A percentile compares a stretch with the other conserved stretches of the same genome.
phyloP scores from a whole-genome alignment of 1,284 basidiomycete genomes.

The Trametes pubescens region DNA sequence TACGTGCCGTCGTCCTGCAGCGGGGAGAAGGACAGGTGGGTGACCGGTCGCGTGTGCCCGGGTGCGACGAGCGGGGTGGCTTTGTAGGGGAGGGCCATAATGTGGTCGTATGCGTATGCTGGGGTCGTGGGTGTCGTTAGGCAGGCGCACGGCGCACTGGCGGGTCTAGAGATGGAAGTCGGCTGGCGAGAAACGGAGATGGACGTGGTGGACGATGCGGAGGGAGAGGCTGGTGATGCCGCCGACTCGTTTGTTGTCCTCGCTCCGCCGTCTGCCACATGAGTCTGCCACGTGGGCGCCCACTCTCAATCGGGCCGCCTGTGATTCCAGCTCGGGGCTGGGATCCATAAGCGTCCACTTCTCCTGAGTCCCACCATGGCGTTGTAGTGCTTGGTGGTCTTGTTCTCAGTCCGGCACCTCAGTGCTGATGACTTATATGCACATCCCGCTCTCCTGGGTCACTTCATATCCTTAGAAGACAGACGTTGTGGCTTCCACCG shows the following conservation, averaged over 20 bases:
- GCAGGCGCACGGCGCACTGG: conserved; percentile 68
- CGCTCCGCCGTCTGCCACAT: conserved; percentile 15
- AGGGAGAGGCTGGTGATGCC: conserved; percentile 13
- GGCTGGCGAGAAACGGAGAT: conserved; percentile 29
- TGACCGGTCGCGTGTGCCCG: conserved; percentile 88
- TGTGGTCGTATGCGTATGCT: conserved; percentile 41
- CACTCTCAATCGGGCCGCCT: conserved; percentile 8
- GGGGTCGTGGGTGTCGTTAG: conserved; percentile 42
- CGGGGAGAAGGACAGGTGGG: conserved; percentile 92
- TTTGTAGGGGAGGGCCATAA: conserved; percentile 54
- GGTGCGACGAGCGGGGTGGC: conserved; percentile 81
- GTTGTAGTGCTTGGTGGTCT: neutral
- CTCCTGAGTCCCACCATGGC: neutral
- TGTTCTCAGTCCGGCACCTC: neutral
- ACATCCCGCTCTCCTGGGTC: too few species aligned
- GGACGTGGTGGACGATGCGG: conserved; percentile 19
- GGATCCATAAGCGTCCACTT: conserved; percentile 11
- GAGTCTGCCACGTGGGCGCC: conserved; percentile 30
- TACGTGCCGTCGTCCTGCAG: conserved; percentile 86
- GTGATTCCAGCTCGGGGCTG: neutral
- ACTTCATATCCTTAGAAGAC: too few species aligned
- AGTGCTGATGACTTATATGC: too few species aligned
- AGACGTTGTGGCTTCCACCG: too few species aligned
- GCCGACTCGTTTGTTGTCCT: conserved; percentile 12
- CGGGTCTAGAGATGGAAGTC: conserved; percentile 42